A percentile compares a stretch with the other conserved stretches of the same genome.
Conservation (phyloP, 2,329 filamentous ascomycete genomes). For the Trichoderma asperellum region DNA sequence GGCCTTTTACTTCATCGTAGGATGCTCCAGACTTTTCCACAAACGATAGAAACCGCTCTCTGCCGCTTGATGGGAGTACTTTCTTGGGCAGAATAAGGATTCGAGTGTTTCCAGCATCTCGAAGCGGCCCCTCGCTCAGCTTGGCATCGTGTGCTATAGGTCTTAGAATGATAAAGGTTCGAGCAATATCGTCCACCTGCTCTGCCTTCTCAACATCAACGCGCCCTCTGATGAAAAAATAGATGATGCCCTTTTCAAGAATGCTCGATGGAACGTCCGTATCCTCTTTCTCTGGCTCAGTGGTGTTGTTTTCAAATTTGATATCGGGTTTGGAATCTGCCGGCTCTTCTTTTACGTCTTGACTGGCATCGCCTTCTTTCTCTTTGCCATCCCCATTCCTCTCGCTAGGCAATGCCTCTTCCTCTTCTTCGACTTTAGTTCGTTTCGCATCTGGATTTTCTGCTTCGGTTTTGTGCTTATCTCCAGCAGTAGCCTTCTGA, state of each 20-base stretch:
- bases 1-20: conserved; percentile 71
- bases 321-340: conserved; percentile 13
- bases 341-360: not conserved
- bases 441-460: conserved; percentile 37
- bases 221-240: conserved; percentile 84
- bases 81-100: conserved; percentile 85
- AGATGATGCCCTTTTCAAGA: conserved; percentile 85
- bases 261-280: conserved; percentile 55
- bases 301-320: conserved; percentile 18
- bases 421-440: conserved; percentile 34
- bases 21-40: conserved; percentile 73
- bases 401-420: conserved; percentile 30
- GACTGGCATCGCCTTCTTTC: not conserved
- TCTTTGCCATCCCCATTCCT: not conserved
- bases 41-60: conserved; percentile 78
- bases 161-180: conserved; percentile 78
- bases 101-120: conserved; percentile 64
- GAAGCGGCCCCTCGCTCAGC: conserved; percentile 56
- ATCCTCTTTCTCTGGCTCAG: conserved; percentile 34
- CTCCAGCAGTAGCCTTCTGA: conserved; percentile 30
- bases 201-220: conserved; percentile 73
- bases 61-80: conserved; percentile 68
- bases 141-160: conserved; percentile 69
- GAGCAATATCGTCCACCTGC: conserved; percentile 71
- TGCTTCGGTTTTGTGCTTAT: conserved; percentile 39